phyloP scores from a whole-genome alignment of 345 rosid genomes.

The Eucalyptus curtisii region DNA sequence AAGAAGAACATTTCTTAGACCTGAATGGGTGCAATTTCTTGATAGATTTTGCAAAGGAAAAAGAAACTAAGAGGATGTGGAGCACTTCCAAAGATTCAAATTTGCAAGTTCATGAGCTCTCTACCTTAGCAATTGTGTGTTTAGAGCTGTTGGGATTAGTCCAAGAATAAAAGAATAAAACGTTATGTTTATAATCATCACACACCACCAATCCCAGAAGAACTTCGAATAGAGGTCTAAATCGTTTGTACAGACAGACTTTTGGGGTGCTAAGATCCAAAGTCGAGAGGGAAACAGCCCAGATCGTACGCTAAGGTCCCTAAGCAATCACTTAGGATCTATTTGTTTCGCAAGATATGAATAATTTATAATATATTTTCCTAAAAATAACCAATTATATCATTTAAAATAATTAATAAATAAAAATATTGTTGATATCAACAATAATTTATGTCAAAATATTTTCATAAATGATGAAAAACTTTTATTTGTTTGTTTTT shows the following conservation, averaged over 20 bases:
- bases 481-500: not conserved
- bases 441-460: not conserved
- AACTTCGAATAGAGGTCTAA: not conserved
- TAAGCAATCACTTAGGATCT: not conserved
- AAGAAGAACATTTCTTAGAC: not conserved
- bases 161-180: not conserved
- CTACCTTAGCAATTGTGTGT: not conserved
- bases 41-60: not conserved
- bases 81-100: not conserved
- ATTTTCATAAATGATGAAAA: not conserved
- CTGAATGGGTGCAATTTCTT: not conserved
- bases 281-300: not conserved
- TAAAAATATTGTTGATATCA: not conserved
- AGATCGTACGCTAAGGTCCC: not conserved
- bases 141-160: not conserved
- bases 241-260: not conserved
- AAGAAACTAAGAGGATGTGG: not conserved
- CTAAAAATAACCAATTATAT: not conserved
- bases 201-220: not conserved
- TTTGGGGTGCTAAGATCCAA: not conserved
- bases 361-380: not conserved
- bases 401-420: not conserved
- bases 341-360: not conserved
- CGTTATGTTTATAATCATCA: not conserved
- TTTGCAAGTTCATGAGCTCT: not conserved